A percentile compares a stretch with the other conserved stretches of the same genome.
Evolutionary conservation across 208 protist genomes (phyloP).

Genomic region (Wallacemonas sp.): DNA sequence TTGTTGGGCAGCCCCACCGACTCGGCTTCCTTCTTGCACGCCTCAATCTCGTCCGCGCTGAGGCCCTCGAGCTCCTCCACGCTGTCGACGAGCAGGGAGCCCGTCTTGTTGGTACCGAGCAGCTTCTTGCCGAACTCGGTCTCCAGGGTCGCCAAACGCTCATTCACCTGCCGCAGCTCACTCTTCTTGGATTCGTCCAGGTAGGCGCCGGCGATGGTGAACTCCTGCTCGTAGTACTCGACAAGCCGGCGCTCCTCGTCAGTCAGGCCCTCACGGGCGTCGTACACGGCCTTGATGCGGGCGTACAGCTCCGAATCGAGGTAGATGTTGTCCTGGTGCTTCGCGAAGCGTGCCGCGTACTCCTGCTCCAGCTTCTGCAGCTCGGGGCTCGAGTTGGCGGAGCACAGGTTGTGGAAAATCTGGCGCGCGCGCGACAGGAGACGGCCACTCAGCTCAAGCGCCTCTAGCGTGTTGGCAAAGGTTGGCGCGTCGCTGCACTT

Average conservation of each 20-base stretch:
- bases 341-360: constrained; percentile 19
- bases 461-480: constrained; percentile 30
- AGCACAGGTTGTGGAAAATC: constrained; percentile 25
- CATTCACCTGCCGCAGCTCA: constrained; percentile 46
- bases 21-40: constrained; percentile 38
- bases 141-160: constrained; percentile 41
- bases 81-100: constrained; percentile 36
- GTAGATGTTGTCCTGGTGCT: constrained; percentile 24
- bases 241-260: constrained; percentile 40
- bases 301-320: constrained; percentile 21
- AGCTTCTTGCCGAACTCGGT: constrained; percentile 40
- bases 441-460: constrained; percentile 25
- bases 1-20: constrained; percentile 34
- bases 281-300: constrained; percentile 27
- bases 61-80: constrained; percentile 47
- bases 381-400: constrained; percentile 21
- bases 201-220: constrained; percentile 38
- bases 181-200: constrained; percentile 37
- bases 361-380: constrained; percentile 25
- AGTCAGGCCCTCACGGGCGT: constrained; percentile 16
- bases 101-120: constrained; percentile 31
- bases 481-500: constrained; percentile 13
- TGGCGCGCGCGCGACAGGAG: constrained; percentile 6
- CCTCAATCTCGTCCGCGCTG: constrained; percentile 36
- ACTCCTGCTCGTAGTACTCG: constrained; percentile 41